These are phyloP conservation scores for Coniochaeta sp. DNA, from an alignment of 2,329 filamentous ascomycete species.

Conservation along the genomic window DNA sequence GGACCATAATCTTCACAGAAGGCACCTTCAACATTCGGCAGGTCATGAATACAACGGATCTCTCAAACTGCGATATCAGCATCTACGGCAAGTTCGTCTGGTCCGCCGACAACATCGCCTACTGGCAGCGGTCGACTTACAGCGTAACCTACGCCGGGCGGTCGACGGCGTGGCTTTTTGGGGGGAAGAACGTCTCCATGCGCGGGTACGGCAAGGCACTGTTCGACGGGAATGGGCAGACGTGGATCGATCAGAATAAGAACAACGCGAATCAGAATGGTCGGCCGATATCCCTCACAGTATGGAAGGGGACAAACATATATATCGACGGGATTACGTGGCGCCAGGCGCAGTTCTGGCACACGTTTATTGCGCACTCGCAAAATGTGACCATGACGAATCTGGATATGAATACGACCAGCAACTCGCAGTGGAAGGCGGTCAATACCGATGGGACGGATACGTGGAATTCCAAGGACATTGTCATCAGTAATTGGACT, in stretches of 20 bases:
- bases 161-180: constrained; percentile 39
- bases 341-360: constrained; percentile 42
- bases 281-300: constrained; percentile 33
- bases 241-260: constrained; percentile 36
- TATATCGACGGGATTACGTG: constrained; percentile 35
- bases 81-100: constrained; percentile 36
- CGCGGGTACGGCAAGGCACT: constrained; percentile 39
- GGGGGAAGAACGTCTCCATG: constrained; percentile 39
- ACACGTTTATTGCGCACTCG: constrained; percentile 34
- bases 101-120: constrained; percentile 29
- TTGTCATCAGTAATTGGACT: constrained; percentile 37
- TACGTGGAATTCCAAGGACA: constrained; percentile 40
- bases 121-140: constrained; percentile 39
- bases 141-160: constrained; percentile 41
- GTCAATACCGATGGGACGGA: constrained; percentile 44
- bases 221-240: constrained; percentile 35
- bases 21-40: constrained; percentile 38
- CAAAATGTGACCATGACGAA: constrained; percentile 44
- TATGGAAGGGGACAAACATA: constrained; percentile 37
- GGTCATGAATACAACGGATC: constrained; percentile 38
- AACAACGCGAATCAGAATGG: constrained; percentile 32
- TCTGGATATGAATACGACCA: constrained; percentile 41
- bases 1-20: constrained; percentile 41
- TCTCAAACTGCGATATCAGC: constrained; percentile 38
- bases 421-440: constrained; percentile 32